Evolutionary conservation across 2,329 filamentous ascomycete species (phyloP).

Genomic region (Sporothrix inflata): DNA sequence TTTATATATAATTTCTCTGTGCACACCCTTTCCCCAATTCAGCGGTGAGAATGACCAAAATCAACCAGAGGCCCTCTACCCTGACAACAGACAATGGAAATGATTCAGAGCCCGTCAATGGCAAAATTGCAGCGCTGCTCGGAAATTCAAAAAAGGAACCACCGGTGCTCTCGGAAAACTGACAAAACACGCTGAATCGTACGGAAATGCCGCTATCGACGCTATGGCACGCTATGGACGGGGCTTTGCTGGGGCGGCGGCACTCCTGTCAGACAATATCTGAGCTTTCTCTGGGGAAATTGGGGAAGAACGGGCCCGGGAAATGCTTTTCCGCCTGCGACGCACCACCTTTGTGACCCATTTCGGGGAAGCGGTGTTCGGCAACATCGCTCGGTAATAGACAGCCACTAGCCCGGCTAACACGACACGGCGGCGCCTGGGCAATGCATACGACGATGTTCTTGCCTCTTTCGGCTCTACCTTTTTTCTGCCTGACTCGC

Average conservation of each 20-base stretch:
- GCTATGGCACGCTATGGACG: not conserved
- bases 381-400: slow-evolving; percentile 10
- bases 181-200: not conserved
- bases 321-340: slow-evolving; percentile 15
- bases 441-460: not conserved
- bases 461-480: not conserved
- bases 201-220: not conserved
- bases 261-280: not conserved
- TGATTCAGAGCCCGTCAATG: not conserved
- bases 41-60: not conserved
- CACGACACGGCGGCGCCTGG: not conserved
- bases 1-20: not conserved
- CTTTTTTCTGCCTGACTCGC: not conserved
- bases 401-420: slow-evolving; percentile 9
- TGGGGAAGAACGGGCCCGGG: not conserved
- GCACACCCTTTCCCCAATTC: not conserved
- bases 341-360: not conserved
- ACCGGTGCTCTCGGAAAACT: not conserved
- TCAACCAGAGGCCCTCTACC: no score
- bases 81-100: not conserved
- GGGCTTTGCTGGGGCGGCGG: not conserved
- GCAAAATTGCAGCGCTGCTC: not conserved
- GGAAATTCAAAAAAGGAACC: slow-evolving; percentile 5
- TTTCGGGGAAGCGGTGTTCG: slow-evolving; percentile 17
- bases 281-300: slow-evolving; percentile 12